Base-by-base conservation (phyloP, 768 basidiomycete species). In the Harrya chromipes region DNA sequence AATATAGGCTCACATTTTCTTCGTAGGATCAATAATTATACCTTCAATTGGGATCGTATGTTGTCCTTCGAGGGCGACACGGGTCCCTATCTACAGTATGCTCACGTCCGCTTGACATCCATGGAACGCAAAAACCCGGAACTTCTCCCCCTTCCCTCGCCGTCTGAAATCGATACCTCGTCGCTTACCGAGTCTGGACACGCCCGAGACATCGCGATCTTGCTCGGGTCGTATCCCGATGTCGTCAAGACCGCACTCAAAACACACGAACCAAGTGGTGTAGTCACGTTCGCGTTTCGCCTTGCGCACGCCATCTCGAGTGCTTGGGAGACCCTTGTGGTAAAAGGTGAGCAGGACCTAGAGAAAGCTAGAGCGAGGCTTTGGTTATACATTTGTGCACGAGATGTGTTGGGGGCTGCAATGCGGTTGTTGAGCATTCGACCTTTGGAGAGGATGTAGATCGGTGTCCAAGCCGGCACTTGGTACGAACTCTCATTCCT, bases 11-110 rank as follows among this genome's bases (percentile, higher is more conserved):
- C n/a, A 38, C 34, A 0, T 36, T 31, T 13, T 21, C 17, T 43
- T 19, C 5, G 6, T 56, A 95, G 94, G 53, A 88, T 97, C 65
- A 94, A 94, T 71, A 93, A 97, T 73, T 98, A 98, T 72, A 85
- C 80, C 2, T 99, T 97, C 72, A 89, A 93, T 69, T 90, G 90
- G 85, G 83, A 89, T 54, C 83, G 93, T 36, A 94, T 97, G 90
- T 80, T 86, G 43, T 92, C 91, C 29, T 97, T 95, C 68, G 92
- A 97, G 68, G 94, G 94, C 38, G 94, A 97, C 70, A 94, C 92
- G 0, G 92, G 91, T 1, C 91, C 93, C 0, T 97, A 97, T 73
- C 82, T 97, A 23, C 94, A 97, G 74, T 97, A 97, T 67, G 91
- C 93, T 0, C 94, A 97, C 71, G 94, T 94, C 58, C 90, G 94